Evolutionary conservation across 83 land plant genomes (phyloP), one percentile per base, ranked within the genome.

Genomic region (Picea abies): DNA sequence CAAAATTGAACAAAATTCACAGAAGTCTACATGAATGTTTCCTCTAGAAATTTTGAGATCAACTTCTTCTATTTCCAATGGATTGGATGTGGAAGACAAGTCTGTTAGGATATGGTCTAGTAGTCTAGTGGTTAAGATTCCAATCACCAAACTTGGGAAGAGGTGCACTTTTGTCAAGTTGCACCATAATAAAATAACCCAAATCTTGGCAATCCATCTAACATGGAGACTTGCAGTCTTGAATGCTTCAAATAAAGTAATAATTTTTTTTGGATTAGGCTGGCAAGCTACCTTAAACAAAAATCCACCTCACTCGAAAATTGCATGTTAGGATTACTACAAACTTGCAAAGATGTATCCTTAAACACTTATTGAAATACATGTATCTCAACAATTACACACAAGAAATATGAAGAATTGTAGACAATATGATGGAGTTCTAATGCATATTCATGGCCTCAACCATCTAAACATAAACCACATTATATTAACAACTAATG

Each of bases 131-230:
- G n/a, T n/a, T 29, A 29, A 29, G 0, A 83, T 94, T 91, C 96
- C 96, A 94, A 0, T 82, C 91, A 19, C 96, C 96, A 83, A 94
- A 92, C 63, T 87, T 89, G 25, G 94, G 95, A 62, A 92, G 84
- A 14, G 91, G 83, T 56, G 90, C 87, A 35, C 89, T 79, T 60
- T 67, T 75, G 12, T 87, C 92, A 47, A 81, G 81, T 88, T 89
- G 81, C 62, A 73, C 44, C 26, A 47, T 19, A 41, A 52, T 26
- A 73, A 73, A 52, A 71, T 11, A 10, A 22, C 11, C 47, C 58
- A 37, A n/a, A 39, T 44, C n/a, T 73, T 52, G 47, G 26, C 52
- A 73, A 73, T 41, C 23, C 77, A 73, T 0, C 26, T 44, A n/a
- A 73, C 9, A 44, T 73, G 77, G n/a, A 41, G 44, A n/a, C n/a